A percentile compares a stretch with the other conserved stretches of the same genome.
phyloP scores from a whole-genome alignment of 2,329 filamentous ascomycete species.

The Aciculosporium take region DNA sequence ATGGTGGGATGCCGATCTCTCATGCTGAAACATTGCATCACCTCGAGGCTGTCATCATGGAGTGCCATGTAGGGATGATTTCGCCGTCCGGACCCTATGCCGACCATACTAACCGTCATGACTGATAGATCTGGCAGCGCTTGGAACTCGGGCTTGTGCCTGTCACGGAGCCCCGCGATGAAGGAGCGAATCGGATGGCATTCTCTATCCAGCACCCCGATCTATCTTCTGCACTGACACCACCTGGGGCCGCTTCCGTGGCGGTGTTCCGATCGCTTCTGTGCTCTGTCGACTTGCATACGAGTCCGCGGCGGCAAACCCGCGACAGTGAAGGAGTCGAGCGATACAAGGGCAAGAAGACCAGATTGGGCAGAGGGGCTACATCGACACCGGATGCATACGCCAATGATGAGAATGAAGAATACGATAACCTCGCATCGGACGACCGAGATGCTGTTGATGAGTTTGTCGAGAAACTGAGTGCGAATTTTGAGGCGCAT shows the following conservation, averaged over 20 bases:
- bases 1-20: slow-evolving; percentile 9
- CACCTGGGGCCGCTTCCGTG: slow-evolving; percentile 14
- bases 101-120: background rate
- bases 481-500: background rate
- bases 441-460: slow-evolving; percentile 17
- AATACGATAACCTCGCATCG: slow-evolving; percentile 9
- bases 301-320: background rate
- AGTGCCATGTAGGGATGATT: slow-evolving; percentile 15
- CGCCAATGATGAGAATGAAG: slow-evolving; percentile 1
- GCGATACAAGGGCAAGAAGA: background rate
- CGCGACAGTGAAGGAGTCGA: background rate
- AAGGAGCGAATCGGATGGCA: slow-evolving; percentile 10
- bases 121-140: slow-evolving; percentile 14
- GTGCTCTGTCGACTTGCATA: slow-evolving; percentile 14
- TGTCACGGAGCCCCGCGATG: slow-evolving; percentile 2
- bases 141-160: slow-evolving; percentile 16
- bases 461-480: slow-evolving; percentile 14
- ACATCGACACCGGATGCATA: background rate
- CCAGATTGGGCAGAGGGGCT: background rate
- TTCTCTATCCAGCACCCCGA: slow-evolving; percentile 25
- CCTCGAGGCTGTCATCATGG: slow-evolving; percentile 11
- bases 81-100: background rate
- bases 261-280: slow-evolving; percentile 15
- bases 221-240: slow-evolving; percentile 16
- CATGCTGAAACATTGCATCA: slow-evolving; percentile 6